Evolutionary conservation across 2,329 filamentous ascomycete species (phyloP).

Genomic region (Rhytidhysteron rufulum): DNA sequence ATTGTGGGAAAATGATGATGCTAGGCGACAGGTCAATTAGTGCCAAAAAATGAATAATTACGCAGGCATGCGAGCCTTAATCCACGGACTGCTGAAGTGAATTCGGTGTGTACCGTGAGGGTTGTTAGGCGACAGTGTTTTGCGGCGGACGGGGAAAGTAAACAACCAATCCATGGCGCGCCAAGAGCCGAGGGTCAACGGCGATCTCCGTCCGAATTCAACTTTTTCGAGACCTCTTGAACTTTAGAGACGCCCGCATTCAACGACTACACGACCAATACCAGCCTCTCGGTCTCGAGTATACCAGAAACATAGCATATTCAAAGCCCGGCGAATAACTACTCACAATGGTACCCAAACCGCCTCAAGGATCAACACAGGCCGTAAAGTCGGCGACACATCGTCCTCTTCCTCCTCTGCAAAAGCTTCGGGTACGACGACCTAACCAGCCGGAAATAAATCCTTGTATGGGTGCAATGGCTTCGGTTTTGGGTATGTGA

Average conservation of each 20-base stretch:
- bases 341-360: constrained; percentile 33
- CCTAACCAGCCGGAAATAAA: constrained; percentile 61
- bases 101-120: not conserved
- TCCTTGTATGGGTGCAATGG: constrained; percentile 65
- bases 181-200: constrained; percentile 1
- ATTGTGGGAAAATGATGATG: constrained; percentile 11
- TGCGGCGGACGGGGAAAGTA: not conserved
- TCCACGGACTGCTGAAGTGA: not conserved
- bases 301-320: constrained; percentile 2
- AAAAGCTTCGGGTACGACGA: constrained; percentile 61
- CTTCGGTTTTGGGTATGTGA: constrained; percentile 58
- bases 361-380: constrained; percentile 18
- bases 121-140: constrained; percentile 4
- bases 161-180: constrained; percentile 2
- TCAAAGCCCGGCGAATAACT: too few species aligned
- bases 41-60: not conserved
- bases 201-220: not conserved
- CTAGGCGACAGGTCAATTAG: not conserved
- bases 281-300: not conserved
- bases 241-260: not conserved
- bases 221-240: too few species aligned
- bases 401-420: constrained; percentile 56
- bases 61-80: not conserved
- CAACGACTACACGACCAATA: not conserved
- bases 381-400: constrained; percentile 35